These are phyloP conservation scores for Carex arenaria DNA, from an alignment of 202 grass and related monocot genomes.

Conservation along the genomic window DNA sequence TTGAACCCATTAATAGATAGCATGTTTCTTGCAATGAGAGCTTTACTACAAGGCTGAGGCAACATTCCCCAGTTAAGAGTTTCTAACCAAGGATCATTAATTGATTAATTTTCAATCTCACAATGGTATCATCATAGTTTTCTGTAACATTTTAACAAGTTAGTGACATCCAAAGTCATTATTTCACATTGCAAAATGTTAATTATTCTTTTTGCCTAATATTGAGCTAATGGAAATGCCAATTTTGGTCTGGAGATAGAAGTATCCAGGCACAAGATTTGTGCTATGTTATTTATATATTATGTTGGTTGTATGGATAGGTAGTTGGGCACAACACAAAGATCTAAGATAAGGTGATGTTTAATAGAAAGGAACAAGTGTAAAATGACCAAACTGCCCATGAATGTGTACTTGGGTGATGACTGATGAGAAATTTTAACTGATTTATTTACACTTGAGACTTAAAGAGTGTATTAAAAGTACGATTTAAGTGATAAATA, in stretches of 20 bases:
- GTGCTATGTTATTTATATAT: background rate
- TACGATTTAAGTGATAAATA: background rate
- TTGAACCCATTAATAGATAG: background rate
- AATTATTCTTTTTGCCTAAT: background rate
- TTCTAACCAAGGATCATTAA: background rate
- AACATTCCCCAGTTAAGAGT: background rate
- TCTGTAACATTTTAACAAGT: background rate
- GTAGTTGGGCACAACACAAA: background rate
- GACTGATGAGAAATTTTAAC: background rate
- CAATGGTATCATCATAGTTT: background rate
- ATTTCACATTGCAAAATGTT: background rate
- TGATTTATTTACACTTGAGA: constrained; percentile 2
- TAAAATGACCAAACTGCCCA: background rate
- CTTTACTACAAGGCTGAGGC: background rate
- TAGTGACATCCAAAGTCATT: background rate
- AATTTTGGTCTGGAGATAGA: background rate
- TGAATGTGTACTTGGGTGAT: background rate
- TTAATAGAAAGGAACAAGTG: background rate
- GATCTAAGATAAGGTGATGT: background rate
- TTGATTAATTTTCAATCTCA: background rate
- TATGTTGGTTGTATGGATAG: background rate
- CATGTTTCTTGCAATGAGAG: background rate
- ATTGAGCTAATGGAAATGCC: background rate
- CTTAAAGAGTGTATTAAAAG: background rate
- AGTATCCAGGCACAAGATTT: background rate